Conservation (phyloP, 352 stramenopile genomes). For the Globisporangium uncinulatum region DNA sequence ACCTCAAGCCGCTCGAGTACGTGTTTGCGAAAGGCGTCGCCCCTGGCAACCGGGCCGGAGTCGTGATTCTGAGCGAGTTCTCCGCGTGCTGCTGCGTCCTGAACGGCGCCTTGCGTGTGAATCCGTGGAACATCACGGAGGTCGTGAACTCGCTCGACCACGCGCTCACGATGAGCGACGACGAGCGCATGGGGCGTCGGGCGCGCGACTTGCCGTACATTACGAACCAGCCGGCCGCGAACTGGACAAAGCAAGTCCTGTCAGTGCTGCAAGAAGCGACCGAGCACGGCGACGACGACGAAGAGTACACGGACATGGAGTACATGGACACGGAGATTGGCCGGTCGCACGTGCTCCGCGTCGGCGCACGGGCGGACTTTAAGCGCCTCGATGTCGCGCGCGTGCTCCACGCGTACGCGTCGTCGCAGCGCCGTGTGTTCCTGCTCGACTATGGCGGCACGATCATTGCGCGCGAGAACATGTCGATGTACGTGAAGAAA, state of each 20-base stretch:
- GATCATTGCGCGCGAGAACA: slow-evolving; percentile 88
- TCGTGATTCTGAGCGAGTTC: slow-evolving; percentile 97
- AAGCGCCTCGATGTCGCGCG: slow-evolving; percentile 79
- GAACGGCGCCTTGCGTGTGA: slow-evolving; percentile 95
- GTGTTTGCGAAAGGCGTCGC: slow-evolving; percentile 79
- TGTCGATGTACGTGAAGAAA: slow-evolving; percentile 96
- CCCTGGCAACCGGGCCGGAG: slow-evolving; percentile 71
- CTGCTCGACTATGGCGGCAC: slow-evolving; percentile 98
- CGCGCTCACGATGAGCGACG: slow-evolving; percentile 89
- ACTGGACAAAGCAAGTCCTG: slow-evolving; percentile 96
- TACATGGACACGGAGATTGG: slow-evolving; percentile 87
- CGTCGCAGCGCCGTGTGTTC: slow-evolving; percentile 89
- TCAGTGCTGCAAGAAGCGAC: slow-evolving; percentile 77
- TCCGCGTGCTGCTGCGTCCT: slow-evolving; percentile 94
- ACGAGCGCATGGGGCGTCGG: slow-evolving; percentile 86
- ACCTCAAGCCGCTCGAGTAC: slow-evolving; percentile 96
- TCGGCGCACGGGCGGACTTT: slow-evolving; percentile 68
- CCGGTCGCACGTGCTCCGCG: slow-evolving; percentile 61
- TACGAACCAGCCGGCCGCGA: slow-evolving; percentile 84
- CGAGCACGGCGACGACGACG: slow-evolving; percentile 57
- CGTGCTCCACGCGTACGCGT: slow-evolving; percentile 83
- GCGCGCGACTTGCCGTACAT: slow-evolving; percentile 97
- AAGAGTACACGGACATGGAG: slow-evolving; percentile 80
- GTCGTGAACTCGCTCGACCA: slow-evolving; percentile 90
- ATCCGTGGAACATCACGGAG: slow-evolving; percentile 96